Evolutionary conservation across 2,329 filamentous ascomycete genomes (phyloP), one percentile per base, ranked within the genome.

Genomic region (Trichoderma sp.): DNA sequence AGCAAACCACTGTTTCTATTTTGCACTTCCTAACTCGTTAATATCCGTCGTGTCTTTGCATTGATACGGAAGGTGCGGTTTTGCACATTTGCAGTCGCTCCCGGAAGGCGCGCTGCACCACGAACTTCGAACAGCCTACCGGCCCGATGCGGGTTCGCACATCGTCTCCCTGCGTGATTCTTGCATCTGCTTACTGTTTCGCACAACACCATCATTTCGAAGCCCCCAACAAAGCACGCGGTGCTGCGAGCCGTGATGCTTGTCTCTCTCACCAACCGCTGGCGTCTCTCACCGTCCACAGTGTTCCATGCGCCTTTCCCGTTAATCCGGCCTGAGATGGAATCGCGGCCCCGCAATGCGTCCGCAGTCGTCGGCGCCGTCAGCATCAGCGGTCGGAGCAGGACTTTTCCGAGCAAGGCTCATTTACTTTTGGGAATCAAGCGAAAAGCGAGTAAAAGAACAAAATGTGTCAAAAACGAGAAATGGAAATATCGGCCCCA

Each of bases 311-410:
- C 65, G 57, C 47, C 63, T 35, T 55, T 61, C 33, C 57, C 43
- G 49, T 61, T 33, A 53, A 55, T 40, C 47, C 57, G 65, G 65
- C 33, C 29, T 59, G 29, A 31, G 60, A 63, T 58, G 67, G 52
- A 64, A 57, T 53, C 40, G 67, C 67, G 67, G 60, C 60, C 67
- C 67, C 67, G 67, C 59, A 35, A 49, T 68, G 37, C 59, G 67
- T 47, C 67, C 67, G 67, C 59, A 69, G 67, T 58, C 31, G 40
- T 63, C 59, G 52, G 53, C 56, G 55, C 53, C 60, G 67, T 69
- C 67, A 69, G 67, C 67, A 69, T 61, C 53, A 63, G 61, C 60
- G 58, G 53, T 59, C 67, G 67, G 67, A 64, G 53, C 24, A 58
- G 66, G 21, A 35, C 31, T 49, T 58, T 35, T 43, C 66, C 66